Base-by-base conservation (phyloP, 306 rosid genomes). In the Casuarina glauca region DNA sequence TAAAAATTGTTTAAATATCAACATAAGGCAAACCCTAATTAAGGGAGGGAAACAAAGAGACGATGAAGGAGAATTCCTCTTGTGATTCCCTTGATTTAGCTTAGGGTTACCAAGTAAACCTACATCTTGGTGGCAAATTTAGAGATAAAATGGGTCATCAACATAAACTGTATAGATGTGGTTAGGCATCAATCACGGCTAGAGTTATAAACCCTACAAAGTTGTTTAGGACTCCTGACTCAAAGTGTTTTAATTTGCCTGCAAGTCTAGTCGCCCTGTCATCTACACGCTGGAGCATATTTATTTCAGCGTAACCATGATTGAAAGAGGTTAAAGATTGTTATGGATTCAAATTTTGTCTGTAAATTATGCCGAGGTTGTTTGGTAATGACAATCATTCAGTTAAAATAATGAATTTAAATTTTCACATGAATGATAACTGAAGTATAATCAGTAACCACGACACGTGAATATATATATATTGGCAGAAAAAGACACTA, bases 401-500 rank as follows among this genome's bases (percentile, higher is more conserved):
- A 15, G 64, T 58, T 58, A 7, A 19, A 58, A 9, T 58, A 26
- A 58, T 20, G 12, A 12, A 26, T 58, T 58, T 58, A 15, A 26
- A 58, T 20, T 58, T 26, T 35, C 38, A n/a, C 45, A 51, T 58
- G 78, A 84, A 81, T 58, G 79, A 86, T 80, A 76, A 80, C 64
- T 69, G 74, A 19, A 66, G 58, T 80, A 68, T 81, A 74, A 73
- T 52, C 45, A 78, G 79, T 52, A 61, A 57, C 60, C 10, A 72
- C 38, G 74, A 79, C 87, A 80, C 49, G 86, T 80, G 77, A 86
- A 76, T 38, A 36, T 57, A 26, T 26, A 26, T 26, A 8, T 58
- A 62, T 44, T 66, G 72, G 78, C 85, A 58, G 10, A 75, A 74
- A 58, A 72, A 26, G 74, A 79, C 83, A 85, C 74, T 46, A 80